Percentiles rank a stretch among this genome's conserved stretches.
These are phyloP conservation scores for Ceratocystis diversiconidia DNA, from an alignment of 2,329 filamentous ascomycete species.

Conservation along the genomic window DNA sequence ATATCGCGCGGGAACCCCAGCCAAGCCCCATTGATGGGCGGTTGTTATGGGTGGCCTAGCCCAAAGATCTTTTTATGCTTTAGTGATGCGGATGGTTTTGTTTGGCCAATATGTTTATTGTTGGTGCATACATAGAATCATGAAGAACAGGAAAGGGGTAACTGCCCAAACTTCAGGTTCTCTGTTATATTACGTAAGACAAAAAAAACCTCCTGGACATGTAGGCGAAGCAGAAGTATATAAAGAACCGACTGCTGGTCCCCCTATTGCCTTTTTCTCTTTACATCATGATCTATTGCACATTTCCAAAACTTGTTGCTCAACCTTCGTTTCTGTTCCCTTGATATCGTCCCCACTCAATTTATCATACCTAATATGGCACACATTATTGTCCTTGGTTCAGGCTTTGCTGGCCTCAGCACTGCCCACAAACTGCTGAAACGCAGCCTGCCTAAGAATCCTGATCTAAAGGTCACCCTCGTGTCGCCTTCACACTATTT, in stretches of 20 bases:
- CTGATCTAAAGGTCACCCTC: slow-evolving; percentile 32
- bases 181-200: not conserved
- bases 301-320: not conserved
- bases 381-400: slow-evolving; percentile 38
- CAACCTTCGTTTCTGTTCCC: not conserved
- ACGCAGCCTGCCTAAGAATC: slow-evolving; percentile 28
- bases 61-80: not conserved
- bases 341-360: not conserved
- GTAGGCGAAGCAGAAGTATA: not conserved
- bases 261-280: not conserved
- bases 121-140: not conserved
- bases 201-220: not conserved
- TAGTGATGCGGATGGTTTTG: not conserved
- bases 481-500: slow-evolving; percentile 35
- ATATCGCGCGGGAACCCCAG: not conserved
- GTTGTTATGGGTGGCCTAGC: not conserved
- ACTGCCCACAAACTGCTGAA: slow-evolving; percentile 38
- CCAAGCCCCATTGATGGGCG: not conserved
- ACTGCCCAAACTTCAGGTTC: not conserved
- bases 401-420: slow-evolving; percentile 33
- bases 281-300: not conserved
- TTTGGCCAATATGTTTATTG: not conserved
- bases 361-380: slow-evolving; percentile 20
- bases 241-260: not conserved
- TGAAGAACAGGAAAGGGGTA: not conserved